Percentiles rank a stretch among this genome's conserved stretches.
Conservation (phyloP, 805 yeast species). For the Starmerella floricola region DNA sequence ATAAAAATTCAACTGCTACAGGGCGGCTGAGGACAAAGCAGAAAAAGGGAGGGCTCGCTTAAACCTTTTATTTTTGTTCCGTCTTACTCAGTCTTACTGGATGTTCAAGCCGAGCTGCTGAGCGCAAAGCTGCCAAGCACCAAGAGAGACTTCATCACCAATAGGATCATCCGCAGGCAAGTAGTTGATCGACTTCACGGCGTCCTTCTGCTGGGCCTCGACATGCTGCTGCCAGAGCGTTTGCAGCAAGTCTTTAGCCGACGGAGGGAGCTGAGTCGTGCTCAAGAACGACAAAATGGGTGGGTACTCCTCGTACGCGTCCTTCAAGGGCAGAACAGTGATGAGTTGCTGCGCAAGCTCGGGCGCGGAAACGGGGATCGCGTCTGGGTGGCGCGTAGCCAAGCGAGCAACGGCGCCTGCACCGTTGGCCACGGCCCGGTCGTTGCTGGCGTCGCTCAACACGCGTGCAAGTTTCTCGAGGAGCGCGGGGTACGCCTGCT, state of each 20-base stretch:
- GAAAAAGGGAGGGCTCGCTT: no score
- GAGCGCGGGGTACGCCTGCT: conserved; percentile 54
- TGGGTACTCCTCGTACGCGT: conserved; percentile 83
- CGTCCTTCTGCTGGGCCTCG: conserved; percentile 63
- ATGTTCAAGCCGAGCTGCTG: conserved; percentile 11
- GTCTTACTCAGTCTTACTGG: background rate
- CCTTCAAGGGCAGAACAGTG: conserved; percentile 68
- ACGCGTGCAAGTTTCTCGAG: conserved; percentile 57
- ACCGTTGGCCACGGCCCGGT: conserved; percentile 83
- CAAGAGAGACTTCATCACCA: conserved; percentile 53
- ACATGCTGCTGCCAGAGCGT: conserved; percentile 30
- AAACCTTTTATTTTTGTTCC: background rate
- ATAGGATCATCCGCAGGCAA: conserved; percentile 53
- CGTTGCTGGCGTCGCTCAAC: conserved; percentile 61
- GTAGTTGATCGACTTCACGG: conserved; percentile 34
- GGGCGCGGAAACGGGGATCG: conserved; percentile 54
- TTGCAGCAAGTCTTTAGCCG: conserved; percentile 12
- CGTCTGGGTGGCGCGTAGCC: conserved; percentile 54
- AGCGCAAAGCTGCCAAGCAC: conserved; percentile 15
- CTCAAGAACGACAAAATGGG: conserved; percentile 75
- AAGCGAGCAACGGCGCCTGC: conserved; percentile 95
- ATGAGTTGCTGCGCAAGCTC: conserved; percentile 65
- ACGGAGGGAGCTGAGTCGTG: conserved; percentile 21
- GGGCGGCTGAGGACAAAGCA: no score
- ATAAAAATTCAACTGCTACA: background rate